These are phyloP conservation scores for Bipolaris cookei DNA, from an alignment of 2,329 filamentous ascomycete species.

Conservation along the genomic window DNA sequence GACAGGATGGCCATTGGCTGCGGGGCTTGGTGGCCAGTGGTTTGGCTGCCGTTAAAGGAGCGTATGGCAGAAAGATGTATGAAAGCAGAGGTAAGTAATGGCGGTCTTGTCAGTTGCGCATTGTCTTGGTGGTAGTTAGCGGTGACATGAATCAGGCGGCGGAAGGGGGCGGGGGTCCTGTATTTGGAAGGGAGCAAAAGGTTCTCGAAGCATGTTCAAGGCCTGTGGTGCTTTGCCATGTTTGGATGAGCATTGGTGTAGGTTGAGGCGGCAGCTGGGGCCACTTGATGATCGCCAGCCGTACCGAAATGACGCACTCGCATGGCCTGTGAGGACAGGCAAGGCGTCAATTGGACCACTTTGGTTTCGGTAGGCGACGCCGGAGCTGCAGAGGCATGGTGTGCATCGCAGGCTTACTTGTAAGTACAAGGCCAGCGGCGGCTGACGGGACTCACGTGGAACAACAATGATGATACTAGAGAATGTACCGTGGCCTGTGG, in stretches of 20 bases:
- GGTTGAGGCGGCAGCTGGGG: constrained; percentile 26
- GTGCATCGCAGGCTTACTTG: constrained; percentile 20
- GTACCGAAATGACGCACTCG: constrained; percentile 40
- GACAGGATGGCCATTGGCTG: too few relatives aligned
- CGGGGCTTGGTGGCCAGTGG: background rate
- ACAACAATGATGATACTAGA: background rate
- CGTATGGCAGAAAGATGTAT: too few relatives aligned
- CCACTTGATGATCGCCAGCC: constrained; percentile 41
- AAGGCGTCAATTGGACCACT: constrained; percentile 29
- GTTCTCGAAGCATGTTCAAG: constrained; percentile 40
- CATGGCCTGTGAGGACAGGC: constrained; percentile 18
- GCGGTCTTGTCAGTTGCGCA: constrained; percentile 1
- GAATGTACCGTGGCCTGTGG: constrained; percentile 9
- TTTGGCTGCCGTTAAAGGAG: too few relatives aligned
- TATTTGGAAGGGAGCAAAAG: constrained; percentile 35
- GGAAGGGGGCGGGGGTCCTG: background rate
- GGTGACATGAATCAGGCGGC: constrained; percentile 8
- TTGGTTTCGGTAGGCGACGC: constrained; percentile 43
- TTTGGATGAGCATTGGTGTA: constrained; percentile 23
- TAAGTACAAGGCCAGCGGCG: constrained; percentile 22
- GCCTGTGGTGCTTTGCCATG: constrained; percentile 31
- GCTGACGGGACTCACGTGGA: constrained; percentile 24
- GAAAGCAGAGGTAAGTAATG: background rate
- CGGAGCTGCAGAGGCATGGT: constrained; percentile 19
- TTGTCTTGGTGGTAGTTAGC: background rate